Conservation (phyloP, 1,139 yeast species). For the Candida smagusa region DNA sequence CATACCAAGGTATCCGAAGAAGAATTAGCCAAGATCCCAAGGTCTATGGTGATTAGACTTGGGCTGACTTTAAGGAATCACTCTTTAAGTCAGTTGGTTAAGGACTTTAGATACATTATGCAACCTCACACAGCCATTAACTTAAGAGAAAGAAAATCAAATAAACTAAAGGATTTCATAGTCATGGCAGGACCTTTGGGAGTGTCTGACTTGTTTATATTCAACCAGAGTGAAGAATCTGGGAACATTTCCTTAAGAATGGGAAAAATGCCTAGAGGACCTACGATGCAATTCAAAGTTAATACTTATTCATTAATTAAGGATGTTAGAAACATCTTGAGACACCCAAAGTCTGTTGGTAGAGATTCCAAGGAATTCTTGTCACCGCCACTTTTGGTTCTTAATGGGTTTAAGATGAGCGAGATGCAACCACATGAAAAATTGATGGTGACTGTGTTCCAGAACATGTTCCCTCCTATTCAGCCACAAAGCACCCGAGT, state of each 20-base stretch:
- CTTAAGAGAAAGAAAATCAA: constrained; percentile 80
- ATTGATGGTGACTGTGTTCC: constrained; percentile 84
- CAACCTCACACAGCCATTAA: constrained; percentile 95
- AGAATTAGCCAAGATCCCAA: constrained; percentile 72
- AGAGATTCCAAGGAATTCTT: constrained; percentile 61
- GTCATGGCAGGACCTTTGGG: constrained; percentile 98
- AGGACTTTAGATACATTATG: constrained; percentile 86
- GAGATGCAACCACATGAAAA: constrained; percentile 69
- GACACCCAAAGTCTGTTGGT: constrained; percentile 66
- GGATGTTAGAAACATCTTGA: constrained; percentile 71
- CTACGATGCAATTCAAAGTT: constrained; percentile 82
- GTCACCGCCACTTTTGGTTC: constrained; percentile 84
- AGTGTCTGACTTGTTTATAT: constrained; percentile 81
- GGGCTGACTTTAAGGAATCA: constrained; percentile 80
- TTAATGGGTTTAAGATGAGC: constrained; percentile 76
- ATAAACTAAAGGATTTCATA: constrained; percentile 82
- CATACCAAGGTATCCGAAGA: constrained; percentile 68
- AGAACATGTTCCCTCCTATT: constrained; percentile 93
- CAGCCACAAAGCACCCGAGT: constrained; percentile 78
- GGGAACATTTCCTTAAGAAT: constrained; percentile 83
- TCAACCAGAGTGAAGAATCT: constrained; percentile 73
- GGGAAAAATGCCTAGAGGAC: constrained; percentile 91
- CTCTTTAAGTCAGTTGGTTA: constrained; percentile 77
- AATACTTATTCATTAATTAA: constrained; percentile 75
- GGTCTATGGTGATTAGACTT: constrained; percentile 88